Evolutionary conservation across 1,139 yeast genomes (phyloP).

Genomic region (Ogataea hybrid): DNA sequence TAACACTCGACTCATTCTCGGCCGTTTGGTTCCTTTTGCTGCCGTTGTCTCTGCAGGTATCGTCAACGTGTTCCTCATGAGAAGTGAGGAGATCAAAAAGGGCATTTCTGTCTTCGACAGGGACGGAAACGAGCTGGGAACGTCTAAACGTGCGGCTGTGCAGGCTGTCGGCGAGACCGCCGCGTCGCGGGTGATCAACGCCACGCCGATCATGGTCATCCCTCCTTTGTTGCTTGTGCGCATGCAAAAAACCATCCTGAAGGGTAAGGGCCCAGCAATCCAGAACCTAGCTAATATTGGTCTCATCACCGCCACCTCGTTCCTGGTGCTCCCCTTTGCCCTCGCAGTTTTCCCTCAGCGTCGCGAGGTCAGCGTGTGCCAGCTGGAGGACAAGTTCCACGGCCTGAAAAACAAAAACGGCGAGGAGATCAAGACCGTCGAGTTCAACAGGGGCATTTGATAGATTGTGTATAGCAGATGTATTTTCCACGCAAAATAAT

Average conservation of each 20-base stretch:
- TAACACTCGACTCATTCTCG: constrained; percentile 64
- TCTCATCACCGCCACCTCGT: constrained; percentile 78
- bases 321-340: constrained; percentile 90
- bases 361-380: constrained; percentile 53
- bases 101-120: constrained; percentile 74
- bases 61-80: constrained; percentile 91
- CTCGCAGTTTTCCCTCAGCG: constrained; percentile 94
- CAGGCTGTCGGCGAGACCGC: constrained; percentile 98
- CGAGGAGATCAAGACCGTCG: constrained; percentile 54
- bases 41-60: constrained; percentile 97
- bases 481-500: too few relatives aligned
- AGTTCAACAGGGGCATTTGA: constrained; percentile 86
- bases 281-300: constrained; percentile 78
- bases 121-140: constrained; percentile 70
- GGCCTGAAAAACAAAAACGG: constrained; percentile 64
- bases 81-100: constrained; percentile 87
- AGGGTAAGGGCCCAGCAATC: constrained; percentile 60
- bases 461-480: neutral
- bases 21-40: constrained; percentile 93
- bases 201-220: constrained; percentile 94
- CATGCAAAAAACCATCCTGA: constrained; percentile 67
- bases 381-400: constrained; percentile 64
- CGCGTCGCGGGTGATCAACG: constrained; percentile 88
- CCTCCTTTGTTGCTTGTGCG: constrained; percentile 84
- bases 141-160: constrained; percentile 80